Base-by-base conservation (phyloP, 2,329 filamentous ascomycete genomes). In the Penicillium sp. region DNA sequence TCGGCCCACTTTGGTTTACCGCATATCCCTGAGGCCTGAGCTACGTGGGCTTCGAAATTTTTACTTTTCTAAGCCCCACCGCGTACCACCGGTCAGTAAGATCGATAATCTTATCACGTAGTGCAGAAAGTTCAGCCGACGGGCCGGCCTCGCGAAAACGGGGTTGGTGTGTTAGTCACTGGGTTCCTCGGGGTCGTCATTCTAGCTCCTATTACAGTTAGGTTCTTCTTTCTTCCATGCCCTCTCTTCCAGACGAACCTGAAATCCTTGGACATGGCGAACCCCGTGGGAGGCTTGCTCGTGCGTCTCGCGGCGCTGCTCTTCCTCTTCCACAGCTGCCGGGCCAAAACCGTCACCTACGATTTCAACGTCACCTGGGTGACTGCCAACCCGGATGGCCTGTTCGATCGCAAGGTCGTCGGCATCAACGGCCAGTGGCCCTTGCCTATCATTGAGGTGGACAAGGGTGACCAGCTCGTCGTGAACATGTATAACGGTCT, bases 391-490 rank as follows among this genome's bases (percentile, higher is more conserved):
- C 81, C 81, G 9, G 81, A 83, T 67, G 79, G 77, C n/a, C 63
- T 76, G 51, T 57, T 64, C 20, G 73, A 72, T 24, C 73, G 81
- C n/a, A 72, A 76, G 18, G 67, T 87, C 76, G 81, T 90, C 46
- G 81, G 86, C 33, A 88, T 90, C 71, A 90, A 92, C 64, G 84
- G 84, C 31, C 77, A 87, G 64, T 91, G 88, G 69, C 89, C 89
- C 0, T 80, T 89, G 0, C 89, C 89, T 5, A 69, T 88, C 40
- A 82, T 94, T 41, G 82, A 89, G 57, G 83, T 84, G 55, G 89
- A 88, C 58, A 84, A 88, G 57, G 88, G 87, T 18, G 89, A 94
- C 61, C 83, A 80, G 1, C 69, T 94, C 8, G 69, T 89, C 3
- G 82, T 91, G 39, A 82, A 88, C 28, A 77, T 90, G 45, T 74